Base-by-base conservation (phyloP, 176 grass and related monocot species). In the Oryza officinalis region DNA sequence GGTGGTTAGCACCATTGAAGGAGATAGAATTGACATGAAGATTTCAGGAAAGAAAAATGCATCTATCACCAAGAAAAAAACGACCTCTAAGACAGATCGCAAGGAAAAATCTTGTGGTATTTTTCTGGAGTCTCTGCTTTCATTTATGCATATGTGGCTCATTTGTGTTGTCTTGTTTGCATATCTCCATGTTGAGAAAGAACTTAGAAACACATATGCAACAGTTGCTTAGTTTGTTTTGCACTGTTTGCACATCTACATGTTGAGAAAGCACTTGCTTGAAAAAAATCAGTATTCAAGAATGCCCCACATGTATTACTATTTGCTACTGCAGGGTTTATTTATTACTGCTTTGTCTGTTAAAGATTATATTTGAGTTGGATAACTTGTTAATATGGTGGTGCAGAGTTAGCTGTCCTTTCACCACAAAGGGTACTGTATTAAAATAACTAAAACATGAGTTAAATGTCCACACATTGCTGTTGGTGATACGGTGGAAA, bases 51-150 rank as follows among this genome's bases (percentile, higher is more conserved):
- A 75, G 64, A 88, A 81, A 81, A 78, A 74, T n/a, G 75, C 20
- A 8, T 72, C 46, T 28, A n/a, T 78, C 30, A 57, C 37, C 59
- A 77, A 67, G 81, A 88, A 88, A 69, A 85, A 74, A 72, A 17
- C 60, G 69, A 88, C 47, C 23, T 37, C 83, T 26, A 91, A 33
- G 73, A 59, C 52, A 23, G 82, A 82, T 75, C 12, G 0, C 78
- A 85, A 74, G 9, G 61, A 69, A 3, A 86, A 88, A 82, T 47
- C 69, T 67, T 66, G 57, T 63, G 90, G 90, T 91, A 91, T 65
- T 85, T 71, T 82, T 91, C 54, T 77, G 70, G 40, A 76, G 60
- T 18, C 69, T 14, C 30, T 80, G 2, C 6, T 80, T 47, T 68
- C 23, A 65, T 63, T 35, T 78, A 47, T 78, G 35, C 73, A 71